Base-by-base conservation (phyloP, 495 filamentous ascomycete species). In the Hypoxylon crocopeplum region DNA sequence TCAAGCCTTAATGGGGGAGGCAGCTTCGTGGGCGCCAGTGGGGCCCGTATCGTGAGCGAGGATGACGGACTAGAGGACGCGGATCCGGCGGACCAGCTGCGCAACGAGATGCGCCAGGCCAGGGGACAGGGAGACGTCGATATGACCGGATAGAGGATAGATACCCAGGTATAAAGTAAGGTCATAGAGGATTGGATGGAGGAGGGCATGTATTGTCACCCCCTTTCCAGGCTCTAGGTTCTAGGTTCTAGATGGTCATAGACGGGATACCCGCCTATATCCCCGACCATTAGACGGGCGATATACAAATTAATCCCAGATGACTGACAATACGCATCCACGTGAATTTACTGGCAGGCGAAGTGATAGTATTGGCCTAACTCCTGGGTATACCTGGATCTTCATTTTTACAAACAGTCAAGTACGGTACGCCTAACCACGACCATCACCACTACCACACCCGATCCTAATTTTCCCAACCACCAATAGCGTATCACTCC, bases 91-190 rank as follows among this genome's bases (percentile, higher is more conserved):
- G 70, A 74, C 4, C 78, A 81, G 69, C 59, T 81, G 29, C 72
- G 70, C 66, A 50, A 71, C 59, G 79, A 79, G 68, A 82, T 82
- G 62, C 70, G 79, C 20, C 67, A 74, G 64, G 74, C 72, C 38
- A 41, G 57, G 1, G 64, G 47, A 16, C 52, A 65, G 5, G 61
- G 54, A 16, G 87, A 89, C 66, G 82, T 88, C 12, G 75, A 85
- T 33, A 86, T 86, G 84, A 73, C 77, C 19, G 84, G 73, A 32
- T 80, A 76, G 55, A 20, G 30, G 48, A 1, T 13, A 25, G 21
- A 3, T 19, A 19, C 3, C 13, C 5, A 12, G 12, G 12, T 34
- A 3, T 7, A 8, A 34, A 7, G 8, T 10, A 21, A 17, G 10
- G 7, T 22, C 16, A 21, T 10, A 1, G 21, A 15, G 40, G 40